Conservation (phyloP, 73 alveolate species). For the Symbiodinium pilosum region DNA sequence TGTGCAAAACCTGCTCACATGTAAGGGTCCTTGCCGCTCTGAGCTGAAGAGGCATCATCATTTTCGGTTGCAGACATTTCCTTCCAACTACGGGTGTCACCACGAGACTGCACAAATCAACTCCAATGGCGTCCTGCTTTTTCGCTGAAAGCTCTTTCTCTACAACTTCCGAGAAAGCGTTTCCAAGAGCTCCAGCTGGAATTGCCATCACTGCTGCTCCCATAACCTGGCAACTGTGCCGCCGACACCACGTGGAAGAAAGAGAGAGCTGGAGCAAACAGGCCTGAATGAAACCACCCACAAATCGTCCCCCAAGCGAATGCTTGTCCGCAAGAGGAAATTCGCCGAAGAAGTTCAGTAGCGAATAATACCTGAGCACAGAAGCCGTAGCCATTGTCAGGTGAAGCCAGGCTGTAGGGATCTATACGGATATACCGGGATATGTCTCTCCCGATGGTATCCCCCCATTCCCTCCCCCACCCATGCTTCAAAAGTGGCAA, state of each 20-base stretch:
- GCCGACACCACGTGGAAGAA: too few relatives aligned
- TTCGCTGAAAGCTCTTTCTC: constrained; percentile 37
- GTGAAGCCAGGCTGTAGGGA: too few relatives aligned
- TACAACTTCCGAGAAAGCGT: constrained; percentile 75
- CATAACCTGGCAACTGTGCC: constrained; percentile 66
- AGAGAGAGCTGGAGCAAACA: too few relatives aligned
- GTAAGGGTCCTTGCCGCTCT: not conserved
- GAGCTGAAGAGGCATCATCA: not conserved
- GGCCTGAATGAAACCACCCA: constrained; percentile 63
- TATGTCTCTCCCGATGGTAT: too few relatives aligned
- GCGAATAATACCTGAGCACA: constrained; percentile 44
- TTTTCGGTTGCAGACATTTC: not conserved
- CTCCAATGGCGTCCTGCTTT: not conserved
- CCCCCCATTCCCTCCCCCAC: too few relatives aligned
- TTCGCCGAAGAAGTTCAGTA: constrained; percentile 91
- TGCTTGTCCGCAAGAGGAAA: constrained; percentile 89
- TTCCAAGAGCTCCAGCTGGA: constrained; percentile 88
- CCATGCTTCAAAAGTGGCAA: not conserved
- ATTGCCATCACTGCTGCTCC: constrained; percentile 92
- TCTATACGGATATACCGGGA: too few relatives aligned
- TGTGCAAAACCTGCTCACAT: too few relatives aligned
- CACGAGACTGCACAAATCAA: not conserved
- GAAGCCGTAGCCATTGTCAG: too few relatives aligned
- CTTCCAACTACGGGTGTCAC: not conserved
- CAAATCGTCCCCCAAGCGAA: constrained; percentile 84